These are phyloP conservation scores for Colletotrichum spaethianum DNA, from an alignment of 2,329 filamentous ascomycete genomes.

Conservation along the genomic window DNA sequence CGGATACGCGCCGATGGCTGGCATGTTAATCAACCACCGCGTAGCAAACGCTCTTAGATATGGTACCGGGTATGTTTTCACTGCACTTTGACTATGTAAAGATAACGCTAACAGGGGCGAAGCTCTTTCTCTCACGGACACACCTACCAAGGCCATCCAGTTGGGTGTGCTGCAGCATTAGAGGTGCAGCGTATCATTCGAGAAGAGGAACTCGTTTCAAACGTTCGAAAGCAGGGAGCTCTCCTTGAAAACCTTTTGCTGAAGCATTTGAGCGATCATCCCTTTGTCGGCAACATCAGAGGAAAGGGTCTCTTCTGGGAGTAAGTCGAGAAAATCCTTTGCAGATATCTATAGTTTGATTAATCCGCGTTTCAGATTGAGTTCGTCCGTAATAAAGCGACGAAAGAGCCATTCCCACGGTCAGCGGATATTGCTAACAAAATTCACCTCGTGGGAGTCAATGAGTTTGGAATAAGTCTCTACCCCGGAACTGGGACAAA, in stretches of 20 bases:
- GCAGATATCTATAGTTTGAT: too few species aligned
- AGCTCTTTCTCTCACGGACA: slow-evolving; percentile 66
- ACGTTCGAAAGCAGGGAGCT: slow-evolving; percentile 68
- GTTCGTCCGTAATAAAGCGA: slow-evolving; percentile 47
- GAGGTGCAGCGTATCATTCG: slow-evolving; percentile 73
- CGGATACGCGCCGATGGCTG: slow-evolving; percentile 69
- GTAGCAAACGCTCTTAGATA: slow-evolving; percentile 64
- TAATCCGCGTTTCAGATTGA: slow-evolving; percentile 42
- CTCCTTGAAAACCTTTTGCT: slow-evolving; percentile 41
- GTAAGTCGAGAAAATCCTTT: slow-evolving; percentile 27
- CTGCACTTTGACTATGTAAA: background rate
- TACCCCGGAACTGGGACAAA: slow-evolving; percentile 49
- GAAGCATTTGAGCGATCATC: slow-evolving; percentile 44
- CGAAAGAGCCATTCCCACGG: slow-evolving; percentile 51
- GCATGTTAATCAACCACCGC: slow-evolving; percentile 64
- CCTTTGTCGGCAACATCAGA: slow-evolving; percentile 49
- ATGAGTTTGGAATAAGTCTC: slow-evolving; percentile 63
- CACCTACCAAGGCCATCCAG: slow-evolving; percentile 73
- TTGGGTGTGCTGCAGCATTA: slow-evolving; percentile 73
- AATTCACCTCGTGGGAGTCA: slow-evolving; percentile 56
- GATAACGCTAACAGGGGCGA: background rate
- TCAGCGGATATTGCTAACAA: slow-evolving; percentile 44
- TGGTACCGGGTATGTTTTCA: slow-evolving; percentile 53
- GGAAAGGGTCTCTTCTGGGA: slow-evolving; percentile 50
- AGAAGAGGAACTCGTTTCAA: slow-evolving; percentile 70